phyloP scores from a whole-genome alignment of 139 green algal genomes.

The Micromonas commoda region DNA sequence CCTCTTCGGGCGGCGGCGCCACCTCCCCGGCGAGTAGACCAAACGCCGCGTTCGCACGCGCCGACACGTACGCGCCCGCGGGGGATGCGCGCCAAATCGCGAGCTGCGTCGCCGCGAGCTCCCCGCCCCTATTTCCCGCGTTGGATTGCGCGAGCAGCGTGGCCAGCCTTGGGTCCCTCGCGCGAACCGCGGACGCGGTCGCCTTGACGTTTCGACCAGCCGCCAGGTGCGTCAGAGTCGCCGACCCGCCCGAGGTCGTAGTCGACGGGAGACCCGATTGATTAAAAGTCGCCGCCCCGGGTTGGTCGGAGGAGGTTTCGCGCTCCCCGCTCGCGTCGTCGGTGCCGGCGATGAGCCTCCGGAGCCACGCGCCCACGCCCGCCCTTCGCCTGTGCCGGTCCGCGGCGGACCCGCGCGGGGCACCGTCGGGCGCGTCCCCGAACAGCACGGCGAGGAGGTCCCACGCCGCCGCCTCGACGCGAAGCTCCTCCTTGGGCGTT shows the following conservation, averaged over 20 bases:
- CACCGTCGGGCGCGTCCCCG: background rate
- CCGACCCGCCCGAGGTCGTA: too few species aligned
- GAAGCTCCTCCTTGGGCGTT: background rate
- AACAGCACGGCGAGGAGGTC: background rate
- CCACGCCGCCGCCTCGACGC: background rate
- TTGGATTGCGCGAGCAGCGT: slow-evolving; percentile 12
- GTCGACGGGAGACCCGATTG: too few species aligned
- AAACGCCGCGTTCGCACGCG: background rate
- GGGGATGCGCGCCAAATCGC: background rate
- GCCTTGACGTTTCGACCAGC: background rate
- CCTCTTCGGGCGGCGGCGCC: background rate
- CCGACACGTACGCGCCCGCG: background rate
- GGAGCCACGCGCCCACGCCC: slow-evolving; percentile 5
- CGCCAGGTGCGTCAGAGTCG: background rate
- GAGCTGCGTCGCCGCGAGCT: background rate
- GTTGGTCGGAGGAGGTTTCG: background rate
- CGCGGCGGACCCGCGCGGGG: slow-evolving; percentile 2
- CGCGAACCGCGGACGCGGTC: background rate
- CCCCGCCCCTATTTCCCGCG: too few species aligned
- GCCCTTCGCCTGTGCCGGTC: background rate
- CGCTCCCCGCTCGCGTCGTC: background rate
- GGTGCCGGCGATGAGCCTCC: background rate
- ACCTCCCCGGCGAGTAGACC: slow-evolving; percentile 8
- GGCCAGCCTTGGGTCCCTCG: slow-evolving; percentile 4
- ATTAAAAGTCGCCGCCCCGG: too few species aligned